Base-by-base conservation (phyloP, 2,329 filamentous ascomycete species). In the Claviceps capensis region DNA sequence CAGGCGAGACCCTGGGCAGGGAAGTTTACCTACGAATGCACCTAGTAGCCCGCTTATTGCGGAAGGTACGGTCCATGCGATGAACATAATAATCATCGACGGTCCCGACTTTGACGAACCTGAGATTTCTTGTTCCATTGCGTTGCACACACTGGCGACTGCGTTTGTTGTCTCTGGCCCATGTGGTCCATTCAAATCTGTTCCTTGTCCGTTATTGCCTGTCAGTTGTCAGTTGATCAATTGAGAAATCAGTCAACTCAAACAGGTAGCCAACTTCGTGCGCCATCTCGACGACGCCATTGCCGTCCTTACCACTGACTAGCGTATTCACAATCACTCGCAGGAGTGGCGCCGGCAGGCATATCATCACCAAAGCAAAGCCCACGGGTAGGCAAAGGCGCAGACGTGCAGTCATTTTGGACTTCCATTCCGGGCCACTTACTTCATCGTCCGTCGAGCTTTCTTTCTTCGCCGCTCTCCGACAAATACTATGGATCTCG, bases 401-500 rank as follows among this genome's bases (percentile, higher is more conserved):
- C 23, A n/a, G 23, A 30, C 23, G n/a, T 11, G 9, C n/a, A 34
- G 44, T 46, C 22, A 30, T 19, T 19, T 16, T 46, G 30, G 9
- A 22, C 6, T 13, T 19, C 41, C 9, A 22, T 7, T 5, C n/a
- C n/a, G 17, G 43, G 13, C 22, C 43, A 26, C 13, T 44, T 14
- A 8, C 22, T 43, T 19, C 16, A 34, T 36, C 26, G 48, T 16
- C n/a, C 9, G 48, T 26, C 22, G 26, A 44, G 17, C 13, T 14
- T 36, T n/a, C 13, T 14, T 22, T n/a, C 22, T n/a, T 7, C 17
- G 48, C 13, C 26, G 19, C 43, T 47, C 13, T 37, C 44, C 40
- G 11, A 36, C 26, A 43, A 41, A 26, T 45, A 34, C 49, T 19
- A 55, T 56, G 55, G 49, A 53, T 16, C 43, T 52, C 48, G 47